These are phyloP conservation scores for Trichophyton mentagrophytes DNA, from an alignment of 2,329 filamentous ascomycete species.

Conservation along the genomic window DNA sequence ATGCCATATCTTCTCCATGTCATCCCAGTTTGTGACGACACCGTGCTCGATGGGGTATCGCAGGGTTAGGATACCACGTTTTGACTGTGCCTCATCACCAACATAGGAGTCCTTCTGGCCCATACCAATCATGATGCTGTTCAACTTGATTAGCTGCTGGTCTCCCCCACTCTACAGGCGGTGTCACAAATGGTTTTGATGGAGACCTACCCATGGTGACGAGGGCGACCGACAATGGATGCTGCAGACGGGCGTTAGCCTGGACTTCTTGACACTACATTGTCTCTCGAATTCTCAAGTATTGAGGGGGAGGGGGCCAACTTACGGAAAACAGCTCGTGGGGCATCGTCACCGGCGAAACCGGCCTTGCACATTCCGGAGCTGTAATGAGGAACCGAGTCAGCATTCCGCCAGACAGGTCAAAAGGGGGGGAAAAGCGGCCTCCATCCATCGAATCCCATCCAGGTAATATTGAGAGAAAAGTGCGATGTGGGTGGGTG, in stretches of 20 bases:
- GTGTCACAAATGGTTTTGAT: not conserved
- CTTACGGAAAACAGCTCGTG: slow-evolving; percentile 99
- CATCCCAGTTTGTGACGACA: slow-evolving; percentile 99
- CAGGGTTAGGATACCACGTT: slow-evolving; percentile 99
- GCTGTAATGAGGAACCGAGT: slow-evolving; percentile 42
- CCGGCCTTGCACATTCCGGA: slow-evolving; percentile 99
- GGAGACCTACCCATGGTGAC: slow-evolving; percentile 80
- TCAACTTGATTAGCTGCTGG: no score
- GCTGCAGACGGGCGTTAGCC: slow-evolving; percentile 41
- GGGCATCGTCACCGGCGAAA: slow-evolving; percentile 99
- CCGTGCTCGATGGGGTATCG: slow-evolving; percentile 99
- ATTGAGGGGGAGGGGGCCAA: slow-evolving; percentile 28
- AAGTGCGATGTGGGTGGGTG: not conserved
- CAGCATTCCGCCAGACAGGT: not conserved
- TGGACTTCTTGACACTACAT: no score
- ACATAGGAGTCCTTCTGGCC: slow-evolving; percentile 99
- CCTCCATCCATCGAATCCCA: not conserved
- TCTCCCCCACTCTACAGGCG: no score
- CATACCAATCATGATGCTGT: slow-evolving; percentile 99
- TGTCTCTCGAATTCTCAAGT: not conserved
- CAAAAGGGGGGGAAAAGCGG: not conserved
- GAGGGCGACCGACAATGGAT: slow-evolving; percentile 98
- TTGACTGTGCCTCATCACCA: slow-evolving; percentile 99
- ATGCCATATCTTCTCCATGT: slow-evolving; percentile 99
- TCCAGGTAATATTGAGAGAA: not conserved